Conservation (phyloP, 2,329 filamentous ascomycete species). For the Graphilbum fragrans region DNA sequence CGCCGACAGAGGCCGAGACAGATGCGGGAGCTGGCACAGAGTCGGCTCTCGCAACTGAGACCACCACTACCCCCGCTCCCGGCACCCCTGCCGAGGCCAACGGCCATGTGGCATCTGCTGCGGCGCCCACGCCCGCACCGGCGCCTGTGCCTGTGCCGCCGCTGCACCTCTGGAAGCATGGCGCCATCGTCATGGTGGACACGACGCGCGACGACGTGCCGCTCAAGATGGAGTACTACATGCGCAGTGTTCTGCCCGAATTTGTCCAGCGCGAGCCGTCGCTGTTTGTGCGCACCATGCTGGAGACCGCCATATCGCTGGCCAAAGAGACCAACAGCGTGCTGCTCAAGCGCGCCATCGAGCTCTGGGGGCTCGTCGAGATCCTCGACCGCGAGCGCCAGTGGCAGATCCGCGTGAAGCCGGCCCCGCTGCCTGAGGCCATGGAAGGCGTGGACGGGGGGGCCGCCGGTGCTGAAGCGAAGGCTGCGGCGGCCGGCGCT, state of each 20-base stretch:
- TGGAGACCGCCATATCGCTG: constrained; percentile 35
- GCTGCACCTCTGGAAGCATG: constrained; percentile 10
- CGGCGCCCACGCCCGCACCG: constrained; percentile 13
- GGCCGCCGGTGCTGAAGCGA: background rate
- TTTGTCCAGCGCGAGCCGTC: constrained; percentile 49
- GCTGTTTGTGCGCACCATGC: constrained; percentile 44
- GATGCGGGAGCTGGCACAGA: background rate
- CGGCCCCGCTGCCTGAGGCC: constrained; percentile 12
- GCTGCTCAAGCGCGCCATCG: constrained; percentile 43
- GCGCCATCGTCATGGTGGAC: constrained; percentile 42
- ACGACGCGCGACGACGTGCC: constrained; percentile 49
- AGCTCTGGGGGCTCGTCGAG: constrained; percentile 54
- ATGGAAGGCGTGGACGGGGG: background rate
- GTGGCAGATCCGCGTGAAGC: constrained; percentile 43
- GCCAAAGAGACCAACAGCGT: constrained; percentile 38
- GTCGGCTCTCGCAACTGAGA: constrained; percentile 9
- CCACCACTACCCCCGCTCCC: background rate
- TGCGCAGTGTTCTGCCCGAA: constrained; percentile 43
- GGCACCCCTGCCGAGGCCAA: background rate
- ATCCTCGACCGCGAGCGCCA: constrained; percentile 52
- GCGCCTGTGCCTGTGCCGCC: constrained; percentile 14
- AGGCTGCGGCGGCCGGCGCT: background rate
- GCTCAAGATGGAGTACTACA: constrained; percentile 45
- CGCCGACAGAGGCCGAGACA: background rate
- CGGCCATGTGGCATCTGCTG: background rate